A percentile compares a stretch with the other conserved stretches of the same genome.
These are phyloP conservation scores for Trichoderma afroharzianum DNA, from an alignment of 2,329 filamentous ascomycete genomes.

Conservation along the genomic window DNA sequence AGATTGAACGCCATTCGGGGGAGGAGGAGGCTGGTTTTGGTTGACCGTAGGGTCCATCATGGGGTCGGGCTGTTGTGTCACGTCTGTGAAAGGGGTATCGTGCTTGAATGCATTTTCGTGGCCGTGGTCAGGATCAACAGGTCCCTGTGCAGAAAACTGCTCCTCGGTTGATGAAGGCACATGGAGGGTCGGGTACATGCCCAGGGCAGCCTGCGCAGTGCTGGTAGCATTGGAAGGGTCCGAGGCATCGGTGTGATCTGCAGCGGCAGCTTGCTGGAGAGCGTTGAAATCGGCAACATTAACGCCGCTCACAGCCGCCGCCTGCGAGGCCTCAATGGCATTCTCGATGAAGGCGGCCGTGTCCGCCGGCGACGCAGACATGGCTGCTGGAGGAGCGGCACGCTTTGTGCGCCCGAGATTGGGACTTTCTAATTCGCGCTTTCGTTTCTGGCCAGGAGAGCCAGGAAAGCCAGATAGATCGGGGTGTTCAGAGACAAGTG, in stretches of 20 bases:
- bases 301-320: constrained; percentile 38
- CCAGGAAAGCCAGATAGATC: constrained; percentile 42
- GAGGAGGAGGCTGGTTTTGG: constrained; percentile 32
- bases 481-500: constrained; percentile 44
- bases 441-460: constrained; percentile 52
- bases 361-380: constrained; percentile 42
- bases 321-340: constrained; percentile 44
- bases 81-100: constrained; percentile 33
- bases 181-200: constrained; percentile 58
- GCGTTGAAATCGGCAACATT: constrained; percentile 55
- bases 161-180: constrained; percentile 57
- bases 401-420: constrained; percentile 50
- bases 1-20: constrained; percentile 39
- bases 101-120: constrained; percentile 23
- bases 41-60: constrained; percentile 29
- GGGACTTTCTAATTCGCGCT: constrained; percentile 51
- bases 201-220: constrained; percentile 57
- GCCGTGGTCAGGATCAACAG: constrained; percentile 26
- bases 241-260: constrained; percentile 44
- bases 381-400: constrained; percentile 42
- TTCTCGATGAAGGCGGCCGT: constrained; percentile 53
- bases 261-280: constrained; percentile 50
- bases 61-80: constrained; percentile 31
- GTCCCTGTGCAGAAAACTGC: constrained; percentile 54
- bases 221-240: constrained; percentile 54